These are phyloP conservation scores for Trichomonas vaginalis DNA, from an alignment of 208 protist genomes.

Conservation along the genomic window DNA sequence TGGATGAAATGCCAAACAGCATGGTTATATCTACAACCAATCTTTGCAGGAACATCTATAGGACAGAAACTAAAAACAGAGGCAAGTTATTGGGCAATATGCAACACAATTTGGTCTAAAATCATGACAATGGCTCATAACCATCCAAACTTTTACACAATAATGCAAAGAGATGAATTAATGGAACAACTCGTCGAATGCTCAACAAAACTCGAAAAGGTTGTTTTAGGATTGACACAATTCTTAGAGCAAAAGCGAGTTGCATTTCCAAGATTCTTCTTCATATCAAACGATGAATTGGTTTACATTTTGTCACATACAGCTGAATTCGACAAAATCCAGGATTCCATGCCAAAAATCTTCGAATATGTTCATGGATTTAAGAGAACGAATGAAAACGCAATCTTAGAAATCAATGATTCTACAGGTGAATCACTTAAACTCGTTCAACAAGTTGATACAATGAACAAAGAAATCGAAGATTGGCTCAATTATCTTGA, in stretches of 20 bases:
- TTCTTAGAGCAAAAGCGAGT: conserved; percentile 55
- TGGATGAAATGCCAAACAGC: background rate
- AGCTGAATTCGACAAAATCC: background rate
- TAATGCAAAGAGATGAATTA: background rate
- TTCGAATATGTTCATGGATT: background rate
- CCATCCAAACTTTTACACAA: background rate
- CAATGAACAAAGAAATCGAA: conserved; percentile 72
- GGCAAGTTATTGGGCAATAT: background rate
- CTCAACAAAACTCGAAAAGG: background rate
- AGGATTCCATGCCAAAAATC: background rate
- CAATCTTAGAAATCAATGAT: conserved; percentile 76
- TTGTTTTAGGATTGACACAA: background rate
- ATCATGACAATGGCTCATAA: background rate
- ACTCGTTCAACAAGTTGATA: conserved; percentile 66
- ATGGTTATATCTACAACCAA: conserved; percentile 15
- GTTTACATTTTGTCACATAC: conserved; percentile 63
- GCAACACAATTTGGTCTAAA: background rate
- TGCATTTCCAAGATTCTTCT: conserved; percentile 63
- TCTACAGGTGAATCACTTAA: conserved; percentile 75
- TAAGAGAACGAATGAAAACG: conserved; percentile 34
- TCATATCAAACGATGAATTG: conserved; percentile 66
- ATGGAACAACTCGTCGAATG: background rate
- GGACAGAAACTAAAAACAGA: conserved; percentile 30
- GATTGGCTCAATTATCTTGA: conserved; percentile 85
- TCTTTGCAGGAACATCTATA: background rate